Base-by-base conservation (phyloP, 805 yeast species). In the Schwanniomyces polymorphus region DNA sequence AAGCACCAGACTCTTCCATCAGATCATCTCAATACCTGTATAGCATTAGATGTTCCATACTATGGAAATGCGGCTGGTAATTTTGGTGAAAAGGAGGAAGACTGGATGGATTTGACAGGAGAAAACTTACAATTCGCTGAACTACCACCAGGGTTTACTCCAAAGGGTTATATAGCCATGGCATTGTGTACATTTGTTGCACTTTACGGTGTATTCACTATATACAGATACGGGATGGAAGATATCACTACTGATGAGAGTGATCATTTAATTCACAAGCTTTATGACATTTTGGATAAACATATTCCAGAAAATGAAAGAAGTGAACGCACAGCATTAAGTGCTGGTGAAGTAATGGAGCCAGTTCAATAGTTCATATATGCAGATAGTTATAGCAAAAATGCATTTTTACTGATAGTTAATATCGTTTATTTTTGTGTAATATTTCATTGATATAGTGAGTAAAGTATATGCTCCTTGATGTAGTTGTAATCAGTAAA, bases 31-130 rank as follows among this genome's bases (percentile, higher is more conserved):
- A 68, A 72, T 12, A 72, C 73, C 4, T 86, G 94, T 62, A 52
- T 59, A 4, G 67, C 63, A 2, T 75, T 76, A 16, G 68, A 73
- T 41, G 69, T 82, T 12, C 70, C 81, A 25, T 63, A 62, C 31
- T 56, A 53, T 37, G 92, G 92, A 42, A 86, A 86, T 64, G 91
- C 95, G 3, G 92, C 91, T n/a, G 78, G 75, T 4, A 59, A 57
- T 45, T 51, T 41, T 26, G 89, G 86, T 7, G 75, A 79, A 43
- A 44, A 68, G 1, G 64, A 70, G 2, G 43, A 52, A 5, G 74
- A 78, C 45, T 83, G 85, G 79, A 65, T 81, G 9, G 73, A 86
- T 53, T 63, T 87, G 53, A 50, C 67, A 1, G 88, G 88, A 4
- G 87, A 86, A 57, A 76, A 78, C 33, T 54, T 74, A 34, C 94